These are phyloP conservation scores for Trichocladium antarcticum DNA, from an alignment of 495 filamentous ascomycete species.

Conservation along the genomic window DNA sequence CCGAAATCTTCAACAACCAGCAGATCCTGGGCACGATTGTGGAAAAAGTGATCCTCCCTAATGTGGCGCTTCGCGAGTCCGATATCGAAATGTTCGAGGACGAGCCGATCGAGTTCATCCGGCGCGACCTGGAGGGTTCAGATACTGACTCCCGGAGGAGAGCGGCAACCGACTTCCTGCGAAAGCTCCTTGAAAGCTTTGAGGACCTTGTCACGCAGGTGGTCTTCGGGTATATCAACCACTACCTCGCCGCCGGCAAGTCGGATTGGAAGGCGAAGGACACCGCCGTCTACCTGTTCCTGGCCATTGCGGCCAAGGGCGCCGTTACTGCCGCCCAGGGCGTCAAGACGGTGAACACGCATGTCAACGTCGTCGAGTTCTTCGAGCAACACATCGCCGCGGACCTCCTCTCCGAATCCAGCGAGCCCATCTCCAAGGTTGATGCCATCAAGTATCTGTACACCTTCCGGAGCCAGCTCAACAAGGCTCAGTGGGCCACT, in stretches of 20 bases:
- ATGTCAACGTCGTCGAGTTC: slow-evolving; percentile 81
- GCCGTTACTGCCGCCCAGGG: slow-evolving; percentile 72
- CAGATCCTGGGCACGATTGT: slow-evolving; percentile 67
- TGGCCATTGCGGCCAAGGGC: slow-evolving; percentile 87
- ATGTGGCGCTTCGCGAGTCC: slow-evolving; percentile 77
- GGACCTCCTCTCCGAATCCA: slow-evolving; percentile 58
- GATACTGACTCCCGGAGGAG: slow-evolving; percentile 86
- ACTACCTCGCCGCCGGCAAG: slow-evolving; percentile 58
- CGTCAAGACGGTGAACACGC: slow-evolving; percentile 74
- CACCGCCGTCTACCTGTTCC: slow-evolving; percentile 89
- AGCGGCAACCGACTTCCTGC: slow-evolving; percentile 87
- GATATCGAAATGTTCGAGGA: slow-evolving; percentile 96
- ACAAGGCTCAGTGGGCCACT: slow-evolving; percentile 74
- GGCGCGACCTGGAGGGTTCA: slow-evolving; percentile 89
- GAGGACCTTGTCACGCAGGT: slow-evolving; percentile 71
- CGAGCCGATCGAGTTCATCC: slow-evolving; percentile 96
- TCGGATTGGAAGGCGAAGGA: slow-evolving; percentile 94
- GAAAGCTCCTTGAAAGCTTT: slow-evolving; percentile 77
- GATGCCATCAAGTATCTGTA: slow-evolving; percentile 97
- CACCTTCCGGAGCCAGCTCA: slow-evolving; percentile 80
- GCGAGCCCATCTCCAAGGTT: slow-evolving; percentile 82
- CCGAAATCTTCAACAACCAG: slow-evolving; percentile 72
- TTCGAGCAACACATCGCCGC: slow-evolving; percentile 81
- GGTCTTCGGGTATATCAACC: slow-evolving; percentile 68
- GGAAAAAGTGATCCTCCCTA: slow-evolving; percentile 90